Base-by-base conservation (phyloP, 805 yeast genomes). In the Lipomyces anomalus region DNA sequence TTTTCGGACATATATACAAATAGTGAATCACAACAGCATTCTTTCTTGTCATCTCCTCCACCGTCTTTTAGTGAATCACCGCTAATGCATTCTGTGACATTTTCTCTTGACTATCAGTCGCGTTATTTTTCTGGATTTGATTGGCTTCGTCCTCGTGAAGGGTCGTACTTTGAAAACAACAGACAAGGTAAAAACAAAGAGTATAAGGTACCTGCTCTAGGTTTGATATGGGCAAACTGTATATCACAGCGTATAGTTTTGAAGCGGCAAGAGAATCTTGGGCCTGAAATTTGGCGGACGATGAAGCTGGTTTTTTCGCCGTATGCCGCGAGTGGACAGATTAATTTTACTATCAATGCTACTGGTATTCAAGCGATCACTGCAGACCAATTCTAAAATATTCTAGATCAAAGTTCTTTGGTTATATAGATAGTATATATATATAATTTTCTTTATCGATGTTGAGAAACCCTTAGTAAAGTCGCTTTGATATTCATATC, bases 111-210 rank as follows among this genome's bases (percentile, higher is more conserved):
- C 45, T 76, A 79, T 57, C 95, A 87, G 58, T 57, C 79, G 17
- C 84, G 89, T 4, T 78, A 82, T 74, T 66, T 78, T 37, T 72
- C 78, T 18, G 95, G 95, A 0, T 87, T 95, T 95, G 79, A 76
- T 50, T 67, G 67, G 46, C 62, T 65, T 1, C 60, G 66, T 17
- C 68, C 72, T 20, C 39, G 55, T 21, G 35, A 28, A 22, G 6
- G 42, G 33, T 35, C 38, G 21, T 28, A 32, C 38, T 33, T 45
- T 36, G 34, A 28, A 11, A 38, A 23, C 20, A 6, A 42, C 13
- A 42, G 40, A 39, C 47, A 41, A 16, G 57, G 50, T 22, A n/a
- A n/a, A n/a, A n/a, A n/a, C n/a, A n/a, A n/a, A n/a, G 43, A 40
- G 35, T 58, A 64, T 1, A 66, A 65, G 24, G 62, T 74, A 1